Evolutionary conservation across 768 basidiomycete genomes (phyloP).

Genomic region (Suillus bovinus): DNA sequence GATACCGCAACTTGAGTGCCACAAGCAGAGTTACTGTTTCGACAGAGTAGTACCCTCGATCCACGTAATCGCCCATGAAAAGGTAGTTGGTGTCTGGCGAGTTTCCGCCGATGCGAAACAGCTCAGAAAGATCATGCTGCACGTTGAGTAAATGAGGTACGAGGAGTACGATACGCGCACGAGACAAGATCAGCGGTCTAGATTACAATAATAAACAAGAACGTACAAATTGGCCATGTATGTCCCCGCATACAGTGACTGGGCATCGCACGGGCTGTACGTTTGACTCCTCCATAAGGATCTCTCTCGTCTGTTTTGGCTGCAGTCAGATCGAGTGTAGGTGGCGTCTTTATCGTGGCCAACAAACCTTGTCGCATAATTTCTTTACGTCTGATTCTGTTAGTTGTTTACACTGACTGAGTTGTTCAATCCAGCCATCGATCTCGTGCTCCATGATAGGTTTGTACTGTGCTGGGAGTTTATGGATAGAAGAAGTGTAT

Average conservation of each 20-base stretch:
- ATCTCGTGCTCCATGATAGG: conserved; percentile 65
- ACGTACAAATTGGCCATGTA: conserved; percentile 99
- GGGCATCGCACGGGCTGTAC: conserved; percentile 98
- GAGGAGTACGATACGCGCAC: conserved; percentile 9
- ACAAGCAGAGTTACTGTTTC: conserved; percentile 98
- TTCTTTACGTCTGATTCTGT: conserved; percentile 94
- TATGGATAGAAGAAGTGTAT: conserved; percentile 6
- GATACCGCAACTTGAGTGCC: conserved; percentile 95
- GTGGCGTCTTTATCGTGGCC: conserved; percentile 13
- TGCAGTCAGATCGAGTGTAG: conserved; percentile 18
- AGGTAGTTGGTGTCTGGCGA: conserved; percentile 99
- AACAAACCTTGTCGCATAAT: conserved; percentile 95
- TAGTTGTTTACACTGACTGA: conserved; percentile 96
- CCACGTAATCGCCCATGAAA: conserved; percentile 99
- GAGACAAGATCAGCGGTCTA: conserved; percentile 25
- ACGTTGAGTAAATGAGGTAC: conserved; percentile 13
- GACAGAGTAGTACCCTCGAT: conserved; percentile 98
- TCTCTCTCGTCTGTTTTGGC: conserved; percentile 83
- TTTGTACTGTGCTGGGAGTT: conserved; percentile 13
- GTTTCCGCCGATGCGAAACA: conserved; percentile 98
- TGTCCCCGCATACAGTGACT: conserved; percentile 99
- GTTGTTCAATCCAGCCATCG: conserved; percentile 95
- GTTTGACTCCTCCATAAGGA: conserved; percentile 98
- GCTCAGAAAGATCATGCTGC: conserved; percentile 98
- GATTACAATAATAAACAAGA: conserved; percentile 21